Conservation (phyloP, 1,284 basidiomycete species). For the Somion occarium region DNA sequence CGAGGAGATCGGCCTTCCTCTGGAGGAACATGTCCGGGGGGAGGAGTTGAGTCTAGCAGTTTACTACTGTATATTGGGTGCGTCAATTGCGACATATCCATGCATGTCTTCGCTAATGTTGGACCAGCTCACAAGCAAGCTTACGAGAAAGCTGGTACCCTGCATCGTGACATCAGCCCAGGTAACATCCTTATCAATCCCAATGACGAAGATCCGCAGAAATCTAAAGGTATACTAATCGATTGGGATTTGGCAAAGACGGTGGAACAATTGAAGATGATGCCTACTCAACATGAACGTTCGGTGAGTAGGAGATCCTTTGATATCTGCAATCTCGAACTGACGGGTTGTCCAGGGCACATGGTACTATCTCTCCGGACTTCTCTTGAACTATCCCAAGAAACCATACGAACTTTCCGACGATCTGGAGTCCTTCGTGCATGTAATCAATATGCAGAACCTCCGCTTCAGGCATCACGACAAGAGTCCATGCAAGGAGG, state of each 20-base stretch:
- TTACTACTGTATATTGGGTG: too few relatives aligned
- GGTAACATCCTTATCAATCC: slow-evolving; percentile 5
- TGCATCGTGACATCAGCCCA: slow-evolving; percentile 4
- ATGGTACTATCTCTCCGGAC: slow-evolving; percentile 1
- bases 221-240: slow-evolving; percentile 1
- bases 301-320: too few relatives aligned
- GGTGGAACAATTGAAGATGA: not conserved
- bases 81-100: too few relatives aligned
- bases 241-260: slow-evolving; percentile 1
- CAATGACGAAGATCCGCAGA: too few relatives aligned
- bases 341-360: not conserved
- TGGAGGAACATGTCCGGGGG: slow-evolving; percentile 2
- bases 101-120: too few relatives aligned
- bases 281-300: too few relatives aligned
- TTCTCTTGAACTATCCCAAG: not conserved
- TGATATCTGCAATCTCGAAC: too few relatives aligned
- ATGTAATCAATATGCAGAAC: slow-evolving; percentile 1
- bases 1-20: slow-evolving; percentile 1
- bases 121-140: not conserved
- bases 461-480: too few relatives aligned
- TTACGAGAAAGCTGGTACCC: not conserved
- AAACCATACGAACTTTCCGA: slow-evolving; percentile 2
- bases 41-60: too few relatives aligned
- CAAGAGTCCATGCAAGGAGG: too few relatives aligned
- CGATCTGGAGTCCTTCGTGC: slow-evolving; percentile 5